Evolutionary conservation across 441 rosid genomes (phyloP).

Genomic region (Erodium chrysanthum): DNA sequence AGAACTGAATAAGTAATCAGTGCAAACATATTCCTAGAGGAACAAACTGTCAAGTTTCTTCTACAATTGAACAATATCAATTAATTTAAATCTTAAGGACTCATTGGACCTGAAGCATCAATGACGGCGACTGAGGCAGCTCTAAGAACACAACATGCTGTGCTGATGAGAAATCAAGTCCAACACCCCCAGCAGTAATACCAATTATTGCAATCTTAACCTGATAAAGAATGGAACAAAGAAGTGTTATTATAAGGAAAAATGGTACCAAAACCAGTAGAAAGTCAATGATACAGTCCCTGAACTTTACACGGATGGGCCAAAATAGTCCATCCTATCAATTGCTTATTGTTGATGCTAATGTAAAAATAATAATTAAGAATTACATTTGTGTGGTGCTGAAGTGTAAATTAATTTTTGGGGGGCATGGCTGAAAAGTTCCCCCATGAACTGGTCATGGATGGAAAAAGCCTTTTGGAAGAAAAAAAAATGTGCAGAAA

Average conservation of each 20-base stretch:
- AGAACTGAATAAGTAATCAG: too few relatives aligned
- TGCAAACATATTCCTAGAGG: not conserved
- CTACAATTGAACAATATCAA: not conserved
- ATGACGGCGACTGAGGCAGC: slow-evolving; percentile 74
- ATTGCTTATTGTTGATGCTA: not conserved
- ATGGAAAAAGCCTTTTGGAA: too few relatives aligned
- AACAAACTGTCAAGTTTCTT: not conserved
- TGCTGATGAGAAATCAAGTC: slow-evolving; percentile 88
- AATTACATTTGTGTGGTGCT: not conserved
- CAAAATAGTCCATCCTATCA: not conserved
- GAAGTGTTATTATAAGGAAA: not conserved
- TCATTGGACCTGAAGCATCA: slow-evolving; percentile 75
- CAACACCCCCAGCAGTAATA: slow-evolving; percentile 87
- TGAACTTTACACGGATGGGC: not conserved
- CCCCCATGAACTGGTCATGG: too few relatives aligned
- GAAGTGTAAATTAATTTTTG: not conserved
- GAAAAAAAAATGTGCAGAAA: too few relatives aligned
- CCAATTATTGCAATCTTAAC: slow-evolving; percentile 84
- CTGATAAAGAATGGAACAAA: slow-evolving; percentile 30
- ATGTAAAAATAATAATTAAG: not conserved
- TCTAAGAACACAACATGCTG: slow-evolving; percentile 84
- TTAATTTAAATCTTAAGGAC: not conserved
- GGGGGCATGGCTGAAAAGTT: too few relatives aligned
- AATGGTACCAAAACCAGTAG: not conserved
- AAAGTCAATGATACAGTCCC: not conserved